A percentile compares a stretch with the other conserved stretches of the same genome.
Evolutionary conservation across 176 grass and related monocot genomes (phyloP).

Genomic region (Microstegium vimineum): DNA sequence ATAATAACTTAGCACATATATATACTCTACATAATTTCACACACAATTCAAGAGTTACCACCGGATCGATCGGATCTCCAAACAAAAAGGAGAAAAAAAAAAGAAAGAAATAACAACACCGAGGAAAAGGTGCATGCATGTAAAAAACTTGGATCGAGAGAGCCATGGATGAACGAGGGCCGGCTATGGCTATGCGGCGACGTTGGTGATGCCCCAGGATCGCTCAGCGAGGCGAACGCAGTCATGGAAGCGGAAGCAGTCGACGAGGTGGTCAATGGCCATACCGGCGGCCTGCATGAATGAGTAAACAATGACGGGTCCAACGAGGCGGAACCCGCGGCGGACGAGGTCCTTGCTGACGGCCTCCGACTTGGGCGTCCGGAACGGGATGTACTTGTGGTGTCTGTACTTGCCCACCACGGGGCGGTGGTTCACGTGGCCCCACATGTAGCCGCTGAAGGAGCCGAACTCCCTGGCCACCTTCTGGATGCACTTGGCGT

Average conservation of each 20-base stretch:
- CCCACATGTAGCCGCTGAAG: constrained; percentile 91
- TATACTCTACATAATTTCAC: neutral
- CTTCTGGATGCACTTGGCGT: constrained; percentile 88
- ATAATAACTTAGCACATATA: neutral
- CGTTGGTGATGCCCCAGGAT: constrained; percentile 82
- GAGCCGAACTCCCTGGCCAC: constrained; percentile 86
- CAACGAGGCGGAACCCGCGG: constrained; percentile 79
- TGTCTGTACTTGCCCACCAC: constrained; percentile 69
- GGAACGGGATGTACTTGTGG: constrained; percentile 64
- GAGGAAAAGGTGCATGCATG: neutral
- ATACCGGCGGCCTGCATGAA: constrained; percentile 94
- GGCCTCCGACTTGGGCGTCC: constrained; percentile 84
- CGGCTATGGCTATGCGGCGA: constrained; percentile 41
- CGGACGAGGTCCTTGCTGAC: constrained; percentile 90
- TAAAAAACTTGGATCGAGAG: neutral
- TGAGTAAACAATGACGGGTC: constrained; percentile 90
- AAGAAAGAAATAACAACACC: neutral
- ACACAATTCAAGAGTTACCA: neutral
- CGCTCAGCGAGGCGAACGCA: constrained; percentile 63
- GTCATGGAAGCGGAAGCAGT: constrained; percentile 69
- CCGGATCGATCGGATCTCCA: neutral
- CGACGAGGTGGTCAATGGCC: constrained; percentile 82
- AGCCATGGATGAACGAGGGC: no score
- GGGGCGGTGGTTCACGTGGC: constrained; percentile 84
- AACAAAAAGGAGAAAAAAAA: neutral